Base-by-base conservation (phyloP, 306 rosid genomes). In the Quercus cerris region DNA sequence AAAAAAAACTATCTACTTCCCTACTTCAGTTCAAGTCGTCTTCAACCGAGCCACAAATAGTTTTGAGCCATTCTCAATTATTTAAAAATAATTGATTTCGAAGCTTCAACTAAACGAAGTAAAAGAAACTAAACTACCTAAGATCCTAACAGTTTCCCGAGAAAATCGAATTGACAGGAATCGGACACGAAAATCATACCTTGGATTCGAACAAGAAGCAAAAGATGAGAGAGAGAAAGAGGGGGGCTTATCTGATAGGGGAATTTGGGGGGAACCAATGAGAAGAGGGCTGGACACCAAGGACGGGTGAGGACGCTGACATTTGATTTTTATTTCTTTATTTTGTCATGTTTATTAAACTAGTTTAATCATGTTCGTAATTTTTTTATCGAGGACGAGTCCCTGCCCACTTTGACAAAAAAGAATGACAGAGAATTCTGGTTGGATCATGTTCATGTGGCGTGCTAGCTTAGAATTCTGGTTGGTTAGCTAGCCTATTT, bases 221-320 rank as follows among this genome's bases (percentile, higher is more conserved):
- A 12, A 18, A 18, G 6, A 66, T 15, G 6, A 58, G 51, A 56
- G 56, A 49, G 61, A 9, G 71, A 46, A 23, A 35, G 25, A 1
- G 74, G n/a, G 14, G 54, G 68, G 6, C 63, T 67, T 75, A 81
- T 61, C 72, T 19, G 76, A 82, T 81, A 12, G 66, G 68, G 31
- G 61, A 38, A 82, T 66, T 81, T 81, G 51, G 9, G 33, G 82
- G 9, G 20, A 75, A n/a, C 88, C 88, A 86, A 84, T 81, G 15
- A 74, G 81, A 78, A 11, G 51, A 61, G 70, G 46, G 78, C 17
- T 19, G 81, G 55, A 76, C 58, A 57, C 51, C 62, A 33, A 66
- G 17, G 52, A 51, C 66, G 30, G 27, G 68, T 74, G 73, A 44
- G 83, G 81, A 55, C 22, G 46, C 64, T 23, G 41, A 27, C 75